These are phyloP conservation scores for Raddia distichophylla DNA, from an alignment of 176 grass and related monocot species.

Conservation along the genomic window DNA sequence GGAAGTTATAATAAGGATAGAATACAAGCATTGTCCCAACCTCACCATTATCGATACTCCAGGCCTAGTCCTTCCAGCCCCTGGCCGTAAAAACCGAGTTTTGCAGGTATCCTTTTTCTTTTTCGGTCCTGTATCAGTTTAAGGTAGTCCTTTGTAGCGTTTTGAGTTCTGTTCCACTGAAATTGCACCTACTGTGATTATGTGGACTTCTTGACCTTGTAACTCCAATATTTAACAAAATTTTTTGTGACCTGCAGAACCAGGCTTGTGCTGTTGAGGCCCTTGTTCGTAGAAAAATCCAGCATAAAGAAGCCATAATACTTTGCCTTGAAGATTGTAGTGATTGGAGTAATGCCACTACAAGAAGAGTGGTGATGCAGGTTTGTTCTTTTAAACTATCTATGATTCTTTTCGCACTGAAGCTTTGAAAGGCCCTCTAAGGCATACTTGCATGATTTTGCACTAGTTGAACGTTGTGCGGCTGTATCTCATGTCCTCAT, in stretches of 20 bases:
- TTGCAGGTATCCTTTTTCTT: constrained; percentile 62
- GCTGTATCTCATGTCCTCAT: background rate
- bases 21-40: constrained; percentile 95
- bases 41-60: constrained; percentile 90
- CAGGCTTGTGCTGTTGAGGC: constrained; percentile 87
- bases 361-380: constrained; percentile 93
- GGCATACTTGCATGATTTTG: constrained; percentile 1
- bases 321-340: constrained; percentile 95
- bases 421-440: background rate
- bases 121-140: background rate
- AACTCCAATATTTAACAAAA: constrained; percentile 13
- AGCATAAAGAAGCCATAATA: constrained; percentile 91
- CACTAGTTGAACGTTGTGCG: background rate
- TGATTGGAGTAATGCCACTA: constrained; percentile 96
- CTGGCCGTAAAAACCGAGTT: constrained; percentile 79
- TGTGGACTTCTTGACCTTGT: background rate
- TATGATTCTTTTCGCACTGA: background rate
- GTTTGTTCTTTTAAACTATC: constrained; percentile 45
- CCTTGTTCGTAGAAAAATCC: constrained; percentile 83
- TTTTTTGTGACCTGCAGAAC: constrained; percentile 53
- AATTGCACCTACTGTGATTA: constrained; percentile 9
- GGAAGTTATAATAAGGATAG: constrained; percentile 84
- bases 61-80: constrained; percentile 88
- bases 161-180: constrained; percentile 21
- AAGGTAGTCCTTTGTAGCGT: background rate